Evolutionary conservation across 2,329 filamentous ascomycete genomes (phyloP).

Genomic region (Rhynchosporium graminicola): DNA sequence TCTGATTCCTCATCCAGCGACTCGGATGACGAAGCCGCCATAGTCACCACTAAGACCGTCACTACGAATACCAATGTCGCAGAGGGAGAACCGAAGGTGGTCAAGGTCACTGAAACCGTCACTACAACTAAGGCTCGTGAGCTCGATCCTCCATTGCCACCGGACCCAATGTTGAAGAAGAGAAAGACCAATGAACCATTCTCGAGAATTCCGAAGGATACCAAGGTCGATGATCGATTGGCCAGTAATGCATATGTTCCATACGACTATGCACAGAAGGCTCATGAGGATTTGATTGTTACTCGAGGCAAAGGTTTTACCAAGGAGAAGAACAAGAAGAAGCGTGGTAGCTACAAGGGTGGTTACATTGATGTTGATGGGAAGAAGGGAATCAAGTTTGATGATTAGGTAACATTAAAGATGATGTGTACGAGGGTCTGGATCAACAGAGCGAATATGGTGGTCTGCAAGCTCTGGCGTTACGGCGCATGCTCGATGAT

Average conservation of each 20-base stretch:
- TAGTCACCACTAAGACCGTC: slow-evolving; percentile 37
- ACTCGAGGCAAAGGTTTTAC: slow-evolving; percentile 97
- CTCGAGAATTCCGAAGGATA: slow-evolving; percentile 72
- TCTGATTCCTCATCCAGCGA: slow-evolving; percentile 34
- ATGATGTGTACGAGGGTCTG: not conserved
- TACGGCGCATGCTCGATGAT: slow-evolving; percentile 14
- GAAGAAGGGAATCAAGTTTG: slow-evolving; percentile 91
- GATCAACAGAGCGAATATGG: slow-evolving; percentile 1
- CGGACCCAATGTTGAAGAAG: slow-evolving; percentile 38
- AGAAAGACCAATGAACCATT: slow-evolving; percentile 65
- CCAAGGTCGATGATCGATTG: slow-evolving; percentile 67
- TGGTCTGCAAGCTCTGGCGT: slow-evolving; percentile 8
- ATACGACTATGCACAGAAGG: slow-evolving; percentile 86
- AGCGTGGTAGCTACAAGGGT: slow-evolving; percentile 85
- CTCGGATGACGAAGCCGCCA: slow-evolving; percentile 27
- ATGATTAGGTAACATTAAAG: slow-evolving; percentile 59
- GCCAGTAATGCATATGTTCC: slow-evolving; percentile 78
- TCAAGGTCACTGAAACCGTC: slow-evolving; percentile 37
- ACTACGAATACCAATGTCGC: slow-evolving; percentile 43
- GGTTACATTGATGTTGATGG: slow-evolving; percentile 81
- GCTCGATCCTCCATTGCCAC: slow-evolving; percentile 41
- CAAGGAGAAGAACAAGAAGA: slow-evolving; percentile 99
- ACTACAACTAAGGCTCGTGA: slow-evolving; percentile 44
- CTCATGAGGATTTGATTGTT: slow-evolving; percentile 83
- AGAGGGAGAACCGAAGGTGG: slow-evolving; percentile 24